These are phyloP conservation scores for Aspergillus campestris DNA, from an alignment of 495 filamentous ascomycete genomes.

Conservation along the genomic window DNA sequence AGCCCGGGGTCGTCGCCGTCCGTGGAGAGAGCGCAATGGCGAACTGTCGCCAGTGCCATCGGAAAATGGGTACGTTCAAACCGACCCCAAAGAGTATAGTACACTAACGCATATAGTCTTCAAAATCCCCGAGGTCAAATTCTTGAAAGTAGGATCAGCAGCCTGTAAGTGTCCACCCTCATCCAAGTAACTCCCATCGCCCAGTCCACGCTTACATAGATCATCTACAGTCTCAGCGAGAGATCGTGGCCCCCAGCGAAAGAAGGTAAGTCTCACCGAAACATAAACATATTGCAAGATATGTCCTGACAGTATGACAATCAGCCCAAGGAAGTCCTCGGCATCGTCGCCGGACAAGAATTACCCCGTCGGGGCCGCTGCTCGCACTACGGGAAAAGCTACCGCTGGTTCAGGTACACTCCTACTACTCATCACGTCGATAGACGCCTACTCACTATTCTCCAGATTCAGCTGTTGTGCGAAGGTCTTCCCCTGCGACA, in stretches of 20 bases:
- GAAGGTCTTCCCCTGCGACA: conserved; percentile 72
- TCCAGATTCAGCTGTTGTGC: conserved; percentile 52
- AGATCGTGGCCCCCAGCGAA: conserved; percentile 39
- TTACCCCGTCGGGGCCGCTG: conserved; percentile 70
- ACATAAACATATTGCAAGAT: neutral
- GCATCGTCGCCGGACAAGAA: conserved; percentile 70
- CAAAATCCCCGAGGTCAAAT: conserved; percentile 71
- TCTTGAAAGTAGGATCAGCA: conserved; percentile 59
- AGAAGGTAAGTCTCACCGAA: conserved; percentile 32
- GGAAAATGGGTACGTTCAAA: conserved; percentile 56
- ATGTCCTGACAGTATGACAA: neutral
- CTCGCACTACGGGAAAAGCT: conserved; percentile 68
- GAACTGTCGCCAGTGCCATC: conserved; percentile 74
- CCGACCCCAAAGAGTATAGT: neutral
- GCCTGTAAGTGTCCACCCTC: conserved; percentile 22
- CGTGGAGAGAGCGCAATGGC: conserved; percentile 70
- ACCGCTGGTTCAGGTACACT: conserved; percentile 73
- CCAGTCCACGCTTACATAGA: neutral
- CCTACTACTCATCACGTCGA: conserved; percentile 10
- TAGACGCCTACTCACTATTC: neutral
- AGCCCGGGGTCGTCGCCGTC: conserved; percentile 59
- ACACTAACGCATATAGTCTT: conserved; percentile 37
- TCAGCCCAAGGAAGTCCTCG: conserved; percentile 57
- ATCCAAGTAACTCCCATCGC: neutral
- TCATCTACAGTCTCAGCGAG: conserved; percentile 19